A percentile compares a stretch with the other conserved stretches of the same genome.
phyloP scores from a whole-genome alignment of 2,329 filamentous ascomycete species.

The Cladophialophora immunda region DNA sequence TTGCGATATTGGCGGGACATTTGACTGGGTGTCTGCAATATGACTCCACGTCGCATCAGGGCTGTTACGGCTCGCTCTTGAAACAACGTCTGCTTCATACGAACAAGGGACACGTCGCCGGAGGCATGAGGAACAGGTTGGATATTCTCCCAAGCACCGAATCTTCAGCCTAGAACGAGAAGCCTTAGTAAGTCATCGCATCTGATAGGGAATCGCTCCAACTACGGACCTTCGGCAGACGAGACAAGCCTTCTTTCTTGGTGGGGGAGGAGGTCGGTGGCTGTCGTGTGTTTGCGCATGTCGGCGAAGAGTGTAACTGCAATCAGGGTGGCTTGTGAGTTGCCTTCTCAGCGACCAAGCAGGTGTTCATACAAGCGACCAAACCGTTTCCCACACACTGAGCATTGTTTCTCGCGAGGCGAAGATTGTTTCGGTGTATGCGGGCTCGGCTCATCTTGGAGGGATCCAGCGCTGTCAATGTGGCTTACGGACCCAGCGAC shows the following conservation, averaged over 20 bases:
- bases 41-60: no score
- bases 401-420: no score
- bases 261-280: slow-evolving; percentile 14
- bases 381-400: no score
- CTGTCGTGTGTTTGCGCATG: slow-evolving; percentile 24
- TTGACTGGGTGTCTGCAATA: no score
- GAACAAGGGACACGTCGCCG: slow-evolving; percentile 17
- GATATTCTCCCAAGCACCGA: slow-evolving; percentile 25
- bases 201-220: no score
- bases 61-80: no score
- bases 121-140: slow-evolving; percentile 23
- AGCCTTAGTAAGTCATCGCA: slow-evolving; percentile 13
- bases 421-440: no score
- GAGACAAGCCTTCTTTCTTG: slow-evolving; percentile 24
- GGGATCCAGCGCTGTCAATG: no score
- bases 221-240: slow-evolving; percentile 7
- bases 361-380: background rate
- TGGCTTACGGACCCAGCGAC: no score
- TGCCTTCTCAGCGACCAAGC: slow-evolving; percentile 11
- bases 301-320: slow-evolving; percentile 25
- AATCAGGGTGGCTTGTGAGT: slow-evolving; percentile 18
- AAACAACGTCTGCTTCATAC: slow-evolving; percentile 10
- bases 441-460: no score
- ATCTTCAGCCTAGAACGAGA: slow-evolving; percentile 22
- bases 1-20: no score